These are phyloP conservation scores for Aspergillus alliaceus DNA, from an alignment of 2,329 filamentous ascomycete genomes.

Conservation along the genomic window DNA sequence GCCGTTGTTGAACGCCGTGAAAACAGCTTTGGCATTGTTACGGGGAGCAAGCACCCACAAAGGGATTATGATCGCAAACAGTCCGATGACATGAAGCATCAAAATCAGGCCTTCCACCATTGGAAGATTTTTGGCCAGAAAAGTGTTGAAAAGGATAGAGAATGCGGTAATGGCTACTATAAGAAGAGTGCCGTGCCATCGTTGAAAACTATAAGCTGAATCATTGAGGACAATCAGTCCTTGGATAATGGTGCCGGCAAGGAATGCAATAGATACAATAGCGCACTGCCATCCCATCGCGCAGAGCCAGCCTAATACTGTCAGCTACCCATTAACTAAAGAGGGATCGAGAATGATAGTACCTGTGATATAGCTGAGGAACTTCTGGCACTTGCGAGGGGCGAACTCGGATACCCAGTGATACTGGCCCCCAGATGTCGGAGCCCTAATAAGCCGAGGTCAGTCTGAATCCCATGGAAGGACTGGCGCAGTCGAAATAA, in stretches of 20 bases:
- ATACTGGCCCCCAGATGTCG: conserved; percentile 42
- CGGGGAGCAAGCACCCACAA: conserved; percentile 44
- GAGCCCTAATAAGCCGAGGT: conserved; percentile 29
- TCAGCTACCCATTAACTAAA: background rate
- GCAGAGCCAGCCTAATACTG: conserved; percentile 41
- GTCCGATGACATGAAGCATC: conserved; percentile 43
- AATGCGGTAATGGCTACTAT: conserved; percentile 41
- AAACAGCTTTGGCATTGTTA: conserved; percentile 38
- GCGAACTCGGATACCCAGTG: conserved; percentile 48
- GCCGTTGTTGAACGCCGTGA: conserved; percentile 42
- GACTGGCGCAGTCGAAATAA: background rate
- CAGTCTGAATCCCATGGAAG: background rate
- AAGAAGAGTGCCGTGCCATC: conserved; percentile 48
- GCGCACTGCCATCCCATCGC: conserved; percentile 48
- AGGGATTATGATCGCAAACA: conserved; percentile 46
- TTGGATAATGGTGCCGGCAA: conserved; percentile 48
- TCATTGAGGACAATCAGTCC: conserved; percentile 47
- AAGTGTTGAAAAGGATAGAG: conserved; percentile 44
- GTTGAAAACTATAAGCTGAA: conserved; percentile 38
- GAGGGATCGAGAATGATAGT: background rate
- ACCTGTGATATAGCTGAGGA: conserved; percentile 49
- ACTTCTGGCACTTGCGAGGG: conserved; percentile 41
- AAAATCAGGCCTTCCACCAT: conserved; percentile 42
- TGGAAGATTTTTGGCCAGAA: conserved; percentile 40
- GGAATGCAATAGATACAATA: conserved; percentile 45